Evolutionary conservation across 805 yeast species (phyloP).

Genomic region (Candida nanaspora): DNA sequence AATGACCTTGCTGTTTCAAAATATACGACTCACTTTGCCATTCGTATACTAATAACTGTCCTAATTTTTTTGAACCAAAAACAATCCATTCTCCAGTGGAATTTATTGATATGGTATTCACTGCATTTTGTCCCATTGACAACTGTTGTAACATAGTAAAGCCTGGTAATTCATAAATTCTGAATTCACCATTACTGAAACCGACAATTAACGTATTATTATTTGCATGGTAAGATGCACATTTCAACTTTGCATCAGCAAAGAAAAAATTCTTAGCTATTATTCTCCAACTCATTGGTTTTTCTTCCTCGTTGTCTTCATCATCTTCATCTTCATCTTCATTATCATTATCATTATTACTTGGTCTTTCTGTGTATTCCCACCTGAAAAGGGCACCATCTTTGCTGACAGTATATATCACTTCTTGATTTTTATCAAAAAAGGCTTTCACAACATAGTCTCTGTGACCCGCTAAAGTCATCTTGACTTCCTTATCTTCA

Average conservation of each 20-base stretch:
- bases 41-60: constrained; percentile 95
- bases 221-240: constrained; percentile 75
- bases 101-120: constrained; percentile 76
- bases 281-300: constrained; percentile 71
- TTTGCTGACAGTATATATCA: constrained; percentile 82
- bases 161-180: constrained; percentile 80
- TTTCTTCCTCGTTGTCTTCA: constrained; percentile 26
- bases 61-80: constrained; percentile 82
- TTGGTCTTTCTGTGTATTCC: constrained; percentile 67
- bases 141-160: constrained; percentile 78
- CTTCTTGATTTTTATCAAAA: constrained; percentile 81
- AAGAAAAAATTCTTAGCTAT: constrained; percentile 69
- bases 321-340: constrained; percentile 31
- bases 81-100: constrained; percentile 94
- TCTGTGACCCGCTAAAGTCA: constrained; percentile 87
- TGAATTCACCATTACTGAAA: constrained; percentile 82
- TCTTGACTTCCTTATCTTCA: constrained; percentile 68
- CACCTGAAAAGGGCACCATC: constrained; percentile 93
- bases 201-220: constrained; percentile 80
- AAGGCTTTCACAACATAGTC: constrained; percentile 85
- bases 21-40: constrained; percentile 98
- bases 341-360: constrained; percentile 38
- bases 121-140: constrained; percentile 86
- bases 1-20: constrained; percentile 94
- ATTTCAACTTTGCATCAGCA: constrained; percentile 63